Conservation (phyloP, 176 grass and related monocot genomes). For the Triticum monococcum region DNA sequence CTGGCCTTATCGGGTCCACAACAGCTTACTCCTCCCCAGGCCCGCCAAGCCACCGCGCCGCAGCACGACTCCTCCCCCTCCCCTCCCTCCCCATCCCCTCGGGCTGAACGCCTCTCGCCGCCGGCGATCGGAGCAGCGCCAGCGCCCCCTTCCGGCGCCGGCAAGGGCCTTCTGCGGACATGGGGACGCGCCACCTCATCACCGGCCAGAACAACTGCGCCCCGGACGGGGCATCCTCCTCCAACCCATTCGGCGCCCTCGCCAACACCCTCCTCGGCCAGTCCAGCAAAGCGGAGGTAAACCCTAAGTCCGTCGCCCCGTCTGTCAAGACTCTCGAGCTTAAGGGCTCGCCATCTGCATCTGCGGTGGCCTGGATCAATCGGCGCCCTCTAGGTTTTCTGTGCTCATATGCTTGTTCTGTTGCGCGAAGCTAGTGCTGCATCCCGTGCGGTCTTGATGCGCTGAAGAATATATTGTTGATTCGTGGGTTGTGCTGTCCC, state of each 20-base stretch:
- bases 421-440: neutral
- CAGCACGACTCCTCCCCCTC: neutral
- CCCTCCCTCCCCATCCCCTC: neutral
- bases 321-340: neutral
- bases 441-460: neutral
- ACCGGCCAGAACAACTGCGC: conserved; percentile 69
- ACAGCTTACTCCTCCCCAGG: conserved; percentile 2
- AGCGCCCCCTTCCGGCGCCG: neutral
- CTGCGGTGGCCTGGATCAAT: conserved; percentile 2
- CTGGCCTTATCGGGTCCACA: conserved; percentile 45
- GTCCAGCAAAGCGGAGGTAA: conserved; percentile 70
- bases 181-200: conserved; percentile 90
- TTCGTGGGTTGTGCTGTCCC: neutral
- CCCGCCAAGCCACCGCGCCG: conserved; percentile 34
- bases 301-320: neutral
- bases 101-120: conserved; percentile 20
- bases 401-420: neutral
- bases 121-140: conserved; percentile 16
- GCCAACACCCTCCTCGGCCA: conserved; percentile 83
- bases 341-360: neutral
- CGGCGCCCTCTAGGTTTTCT: neutral
- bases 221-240: conserved; percentile 75
- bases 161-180: conserved; percentile 25
- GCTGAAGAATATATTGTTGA: neutral
- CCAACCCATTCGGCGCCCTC: conserved; percentile 72